Percentiles rank a stretch among this genome's conserved stretches.
phyloP scores from a whole-genome alignment of 176 grass and related monocot genomes.

The Bromus sterilis region DNA sequence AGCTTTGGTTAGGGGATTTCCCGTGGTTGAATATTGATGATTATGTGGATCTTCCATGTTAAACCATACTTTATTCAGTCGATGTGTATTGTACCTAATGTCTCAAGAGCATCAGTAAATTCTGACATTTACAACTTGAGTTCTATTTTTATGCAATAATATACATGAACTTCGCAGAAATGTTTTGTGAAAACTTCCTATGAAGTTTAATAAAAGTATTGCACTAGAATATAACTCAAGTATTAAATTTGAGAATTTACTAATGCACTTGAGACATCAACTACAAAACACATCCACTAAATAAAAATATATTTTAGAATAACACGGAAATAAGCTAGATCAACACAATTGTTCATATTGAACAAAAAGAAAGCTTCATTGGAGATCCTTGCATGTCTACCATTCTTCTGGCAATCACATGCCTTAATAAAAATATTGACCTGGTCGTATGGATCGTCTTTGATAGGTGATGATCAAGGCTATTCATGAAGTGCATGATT shows the following conservation, averaged over 20 bases:
- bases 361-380: neutral
- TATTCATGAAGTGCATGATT: constrained; percentile 31
- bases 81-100: too few species aligned
- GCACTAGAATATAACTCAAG: too few species aligned
- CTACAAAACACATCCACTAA: neutral
- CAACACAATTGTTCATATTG: neutral
- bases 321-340: neutral
- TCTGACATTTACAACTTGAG: too few species aligned
- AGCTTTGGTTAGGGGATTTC: neutral
- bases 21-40: neutral
- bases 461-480: neutral
- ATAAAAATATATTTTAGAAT: neutral
- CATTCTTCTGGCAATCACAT: neutral
- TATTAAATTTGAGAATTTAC: too few species aligned
- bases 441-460: constrained; percentile 35
- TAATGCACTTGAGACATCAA: neutral
- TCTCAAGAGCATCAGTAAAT: too few species aligned
- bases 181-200: too few species aligned
- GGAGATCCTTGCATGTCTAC: neutral
- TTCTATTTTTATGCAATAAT: too few species aligned
- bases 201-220: too few species aligned
- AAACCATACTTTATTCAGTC: too few species aligned
- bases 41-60: neutral
- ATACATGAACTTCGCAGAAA: too few species aligned
- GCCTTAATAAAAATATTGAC: constrained; percentile 28